A percentile compares a stretch with the other conserved stretches of the same genome.
Evolutionary conservation across 2,329 filamentous ascomycete genomes (phyloP).

Genomic region (Ceratocystis smalleyi): DNA sequence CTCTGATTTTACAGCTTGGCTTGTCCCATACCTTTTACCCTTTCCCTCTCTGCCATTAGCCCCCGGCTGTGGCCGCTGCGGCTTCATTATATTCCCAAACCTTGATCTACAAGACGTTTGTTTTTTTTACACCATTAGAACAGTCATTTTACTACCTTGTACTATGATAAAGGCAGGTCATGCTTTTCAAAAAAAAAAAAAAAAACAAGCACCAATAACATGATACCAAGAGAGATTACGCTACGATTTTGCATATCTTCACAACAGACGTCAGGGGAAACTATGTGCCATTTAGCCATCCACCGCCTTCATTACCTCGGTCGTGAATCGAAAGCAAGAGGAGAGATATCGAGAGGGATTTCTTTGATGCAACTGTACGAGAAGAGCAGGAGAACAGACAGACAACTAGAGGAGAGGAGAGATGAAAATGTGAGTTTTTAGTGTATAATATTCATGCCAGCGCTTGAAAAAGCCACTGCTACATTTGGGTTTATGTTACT

Average conservation of each 20-base stretch:
- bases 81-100: slow-evolving; percentile 3
- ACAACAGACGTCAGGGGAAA: not conserved
- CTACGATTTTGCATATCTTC: not conserved
- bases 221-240: slow-evolving; percentile 9
- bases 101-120: not conserved
- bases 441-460: slow-evolving; percentile 3
- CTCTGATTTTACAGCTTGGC: slow-evolving; percentile 9
- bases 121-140: slow-evolving; percentile 4
- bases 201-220: not conserved
- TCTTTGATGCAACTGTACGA: not conserved
- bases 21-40: not conserved
- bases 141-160: not conserved
- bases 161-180: slow-evolving; percentile 1
- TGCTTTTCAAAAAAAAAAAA: not conserved
- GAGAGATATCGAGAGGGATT: not conserved
- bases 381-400: not conserved
- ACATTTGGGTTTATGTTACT: not conserved
- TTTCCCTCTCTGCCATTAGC: not conserved
- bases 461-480: not conserved
- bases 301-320: not conserved
- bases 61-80: not conserved
- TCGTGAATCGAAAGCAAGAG: not conserved
- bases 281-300: not conserved
- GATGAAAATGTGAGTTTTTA: slow-evolving; percentile 5
- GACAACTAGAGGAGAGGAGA: not conserved